These are phyloP conservation scores for Colletotrichum noveboracense DNA, from an alignment of 2,329 filamentous ascomycete genomes.

Conservation along the genomic window DNA sequence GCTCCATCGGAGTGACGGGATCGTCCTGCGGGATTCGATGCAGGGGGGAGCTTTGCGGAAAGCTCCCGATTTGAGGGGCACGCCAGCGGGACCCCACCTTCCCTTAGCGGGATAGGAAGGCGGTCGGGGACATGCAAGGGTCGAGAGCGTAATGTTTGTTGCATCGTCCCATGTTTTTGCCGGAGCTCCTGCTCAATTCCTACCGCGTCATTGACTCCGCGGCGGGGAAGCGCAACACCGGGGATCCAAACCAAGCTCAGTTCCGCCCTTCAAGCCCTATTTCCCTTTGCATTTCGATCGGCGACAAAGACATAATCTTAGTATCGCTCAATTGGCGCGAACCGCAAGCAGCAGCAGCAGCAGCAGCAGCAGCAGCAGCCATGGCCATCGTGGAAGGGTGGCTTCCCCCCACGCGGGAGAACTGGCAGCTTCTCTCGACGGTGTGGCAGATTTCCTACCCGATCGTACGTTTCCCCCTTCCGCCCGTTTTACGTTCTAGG, in stretches of 20 bases:
- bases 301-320: neutral
- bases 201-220: neutral
- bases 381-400: constrained; percentile 59
- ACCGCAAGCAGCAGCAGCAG: neutral
- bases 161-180: neutral
- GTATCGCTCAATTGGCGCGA: neutral
- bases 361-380: constrained; percentile 3
- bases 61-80: neutral
- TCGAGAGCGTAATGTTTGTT: neutral
- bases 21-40: neutral
- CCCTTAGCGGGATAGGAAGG: neutral
- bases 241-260: neutral
- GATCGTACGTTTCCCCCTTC: constrained; percentile 43
- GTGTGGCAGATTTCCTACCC: constrained; percentile 60
- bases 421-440: constrained; percentile 59
- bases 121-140: neutral
- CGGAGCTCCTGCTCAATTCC: neutral
- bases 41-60: neutral
- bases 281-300: neutral
- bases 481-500: no score
- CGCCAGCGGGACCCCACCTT: neutral
- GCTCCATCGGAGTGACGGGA: neutral
- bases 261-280: neutral
- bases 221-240: neutral
- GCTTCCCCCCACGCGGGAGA: constrained; percentile 62